Evolutionary conservation across 495 filamentous ascomycete species (phyloP).

Genomic region (Podospora pseudopauciseta): DNA sequence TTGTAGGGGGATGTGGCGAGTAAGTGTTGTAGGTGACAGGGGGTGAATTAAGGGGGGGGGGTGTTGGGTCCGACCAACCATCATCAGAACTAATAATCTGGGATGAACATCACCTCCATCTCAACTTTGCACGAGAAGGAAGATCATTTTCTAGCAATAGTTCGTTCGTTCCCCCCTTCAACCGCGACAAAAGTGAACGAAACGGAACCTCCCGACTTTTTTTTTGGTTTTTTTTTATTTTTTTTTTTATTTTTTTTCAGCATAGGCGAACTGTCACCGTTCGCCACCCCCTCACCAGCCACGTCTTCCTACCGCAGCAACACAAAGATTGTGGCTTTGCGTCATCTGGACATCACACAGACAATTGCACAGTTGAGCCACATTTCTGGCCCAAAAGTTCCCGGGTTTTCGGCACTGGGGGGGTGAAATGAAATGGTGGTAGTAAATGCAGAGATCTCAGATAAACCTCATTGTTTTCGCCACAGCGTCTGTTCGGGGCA

Average conservation of each 20-base stretch:
- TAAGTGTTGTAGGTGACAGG: neutral
- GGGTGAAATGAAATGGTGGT: neutral
- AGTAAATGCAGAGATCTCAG: neutral
- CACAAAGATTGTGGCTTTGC: neutral
- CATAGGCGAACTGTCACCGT: neutral
- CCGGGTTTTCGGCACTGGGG: too few species aligned
- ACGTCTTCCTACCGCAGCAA: neutral
- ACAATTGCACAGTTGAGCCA: neutral
- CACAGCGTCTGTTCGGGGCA: neutral
- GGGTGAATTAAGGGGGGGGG: neutral
- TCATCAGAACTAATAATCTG: neutral
- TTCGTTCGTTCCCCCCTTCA: too few species aligned
- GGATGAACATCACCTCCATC: neutral
- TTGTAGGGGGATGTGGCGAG: neutral
- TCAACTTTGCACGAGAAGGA: too few species aligned
- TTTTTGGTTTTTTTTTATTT: too few species aligned
- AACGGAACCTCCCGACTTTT: too few species aligned
- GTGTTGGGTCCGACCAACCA: neutral
- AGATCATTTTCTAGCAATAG: neutral
- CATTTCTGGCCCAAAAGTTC: neutral
- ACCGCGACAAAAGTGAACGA: too few species aligned
- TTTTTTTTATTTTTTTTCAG: neutral
- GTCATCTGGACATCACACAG: neutral
- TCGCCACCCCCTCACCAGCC: neutral
- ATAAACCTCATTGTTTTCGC: neutral